Base-by-base conservation (phyloP, 1,284 basidiomycete genomes). In the Trametes pubescens region DNA sequence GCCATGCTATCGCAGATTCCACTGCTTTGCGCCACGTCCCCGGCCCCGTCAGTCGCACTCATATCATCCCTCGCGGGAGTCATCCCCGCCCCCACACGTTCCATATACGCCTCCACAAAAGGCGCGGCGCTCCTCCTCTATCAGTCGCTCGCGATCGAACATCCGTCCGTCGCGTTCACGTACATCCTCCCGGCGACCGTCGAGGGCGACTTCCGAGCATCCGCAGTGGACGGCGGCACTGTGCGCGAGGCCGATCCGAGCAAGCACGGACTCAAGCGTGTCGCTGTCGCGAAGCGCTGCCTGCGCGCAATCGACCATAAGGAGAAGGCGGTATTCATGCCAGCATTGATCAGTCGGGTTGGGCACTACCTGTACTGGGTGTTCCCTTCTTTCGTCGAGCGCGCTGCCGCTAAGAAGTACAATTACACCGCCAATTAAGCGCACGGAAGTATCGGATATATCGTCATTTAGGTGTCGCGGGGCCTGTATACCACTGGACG, bases 101-200 rank as follows among this genome's bases (percentile, higher is more conserved):
- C 92, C 0, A 78, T 98, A 32, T 98, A 98, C 76, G 88, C 86
- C 0, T 89, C 94, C 0, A 93, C 92, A 4, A 98, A 98, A 76
- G 82, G 91, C 1, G 91, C 93, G 0, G 91, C 91, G 2, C 83
- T 94, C 51, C 76, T 91, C 48, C 88, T 95, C 62, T 94, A 93
- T 76, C 89, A 93, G 76, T 81, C 91, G 5, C 84, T 95, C 34
- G 81, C 92, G 2, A 90, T 95, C 63, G 94, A 97, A 67, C 89
- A 93, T 68, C 90, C 90, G 4, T 69, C 75, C 8, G 84, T 93
- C 68, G 58, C 77, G 0, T 92, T 92, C 74, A 82, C 86, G 0
- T 79, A 80, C 63, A 69, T 88, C 65, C 73, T 91, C 1, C 88
- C 90, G 13, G 79, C 80, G 29, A 90, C 89, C 6, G 82, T 92